Conservation (phyloP, 345 rosid genomes). For the Triadica sebifera region DNA sequence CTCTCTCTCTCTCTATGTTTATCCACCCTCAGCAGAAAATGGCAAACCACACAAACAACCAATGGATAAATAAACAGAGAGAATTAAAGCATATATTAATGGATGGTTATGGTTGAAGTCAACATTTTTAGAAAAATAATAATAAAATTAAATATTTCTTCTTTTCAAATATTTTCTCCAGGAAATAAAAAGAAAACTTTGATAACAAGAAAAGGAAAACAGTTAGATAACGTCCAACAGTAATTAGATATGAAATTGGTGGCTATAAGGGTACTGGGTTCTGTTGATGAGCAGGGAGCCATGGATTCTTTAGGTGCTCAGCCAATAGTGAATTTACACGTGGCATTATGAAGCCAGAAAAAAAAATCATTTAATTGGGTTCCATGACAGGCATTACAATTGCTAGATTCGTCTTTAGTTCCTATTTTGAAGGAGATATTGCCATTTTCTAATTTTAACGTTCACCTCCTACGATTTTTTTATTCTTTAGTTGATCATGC, state of each 20-base stretch:
- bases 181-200: neutral
- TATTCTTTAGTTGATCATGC: no score
- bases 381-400: no score
- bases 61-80: neutral
- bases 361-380: no score
- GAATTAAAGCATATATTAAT: neutral
- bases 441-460: no score
- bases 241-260: slow-evolving; percentile 1
- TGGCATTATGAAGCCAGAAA: neutral
- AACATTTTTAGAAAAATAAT: neutral
- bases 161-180: no score
- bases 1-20: neutral
- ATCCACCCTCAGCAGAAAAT: neutral
- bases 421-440: neutral
- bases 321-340: neutral
- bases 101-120: slow-evolving; percentile 12
- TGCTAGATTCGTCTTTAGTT: neutral
- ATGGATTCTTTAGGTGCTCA: neutral
- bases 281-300: neutral
- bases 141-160: neutral
- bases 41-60: slow-evolving; percentile 6
- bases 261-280: neutral
- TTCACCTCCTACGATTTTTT: no score
- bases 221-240: slow-evolving; percentile 4
- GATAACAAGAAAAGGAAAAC: neutral